Base-by-base conservation (phyloP, 208 protist genomes). In the Leishmania braziliensis region DNA sequence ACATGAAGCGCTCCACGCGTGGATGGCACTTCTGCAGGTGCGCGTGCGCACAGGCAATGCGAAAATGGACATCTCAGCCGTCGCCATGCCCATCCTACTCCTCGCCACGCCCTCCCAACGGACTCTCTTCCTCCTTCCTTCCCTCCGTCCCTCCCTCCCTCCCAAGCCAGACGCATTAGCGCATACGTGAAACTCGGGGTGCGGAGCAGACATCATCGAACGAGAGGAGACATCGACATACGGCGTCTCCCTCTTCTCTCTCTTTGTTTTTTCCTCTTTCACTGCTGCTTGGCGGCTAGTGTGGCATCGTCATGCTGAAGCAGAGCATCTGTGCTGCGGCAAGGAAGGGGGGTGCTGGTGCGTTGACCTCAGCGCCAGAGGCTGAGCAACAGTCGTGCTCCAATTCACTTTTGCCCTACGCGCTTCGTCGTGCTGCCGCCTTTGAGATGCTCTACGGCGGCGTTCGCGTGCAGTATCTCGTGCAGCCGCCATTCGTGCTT, bases 361-460 rank as follows among this genome's bases (percentile, higher is more conserved):
- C 50, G 39, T 33, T 16, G 39, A 23, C 68, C 23, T 20, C 43
- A 9, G 68, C 43, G 23, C 68, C 68, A 23, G 46, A 4, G 9
- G 46, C 74, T 23, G 26, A 29, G 29, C 39, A 48, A 3, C 46
- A n/a, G 76, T 43, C 8, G 43, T 46, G 39, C 60, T 8, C 56
- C 53, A 53, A 29, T 50, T 79, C 93, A 18, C 86, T 97, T 14
- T 83, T 97, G 23, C 91, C 92, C 0, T 97, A 97, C 83, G 83
- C 89, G 1, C 77, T 97, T 51, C 90, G 90, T 1, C 85, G 86
- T 23, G 86, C 94, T 0, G 88, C 94, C 0, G 91, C 91, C 16
- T 86, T 72, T 51, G 91, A 96, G 63, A 91, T 97, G 90, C 80
- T 97, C 2, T 95, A 96, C 86, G 94, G 94, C 43, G 94, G 94